These are phyloP conservation scores for Triangularia setosa DNA, from an alignment of 2,329 filamentous ascomycete genomes.

Conservation along the genomic window DNA sequence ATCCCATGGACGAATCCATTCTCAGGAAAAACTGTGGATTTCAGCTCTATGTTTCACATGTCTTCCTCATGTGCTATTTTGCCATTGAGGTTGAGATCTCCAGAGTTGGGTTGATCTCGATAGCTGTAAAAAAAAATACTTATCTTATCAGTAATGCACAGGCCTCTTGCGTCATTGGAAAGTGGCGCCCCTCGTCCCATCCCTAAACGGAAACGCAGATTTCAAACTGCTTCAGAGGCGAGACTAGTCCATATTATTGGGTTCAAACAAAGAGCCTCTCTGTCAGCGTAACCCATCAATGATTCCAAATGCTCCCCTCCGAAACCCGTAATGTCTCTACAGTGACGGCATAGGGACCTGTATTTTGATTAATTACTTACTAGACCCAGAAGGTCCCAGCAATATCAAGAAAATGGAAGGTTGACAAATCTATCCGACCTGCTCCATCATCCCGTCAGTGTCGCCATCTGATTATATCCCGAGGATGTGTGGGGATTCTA, in stretches of 20 bases:
- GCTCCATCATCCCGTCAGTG: not conserved
- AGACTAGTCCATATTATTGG: not conserved
- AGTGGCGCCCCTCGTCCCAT: not conserved
- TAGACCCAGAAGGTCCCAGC: not conserved
- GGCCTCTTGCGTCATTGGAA: constrained; percentile 22
- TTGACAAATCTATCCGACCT: constrained; percentile 5
- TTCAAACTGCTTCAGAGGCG: constrained; percentile 4
- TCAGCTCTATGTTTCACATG: not conserved
- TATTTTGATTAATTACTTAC: not conserved
- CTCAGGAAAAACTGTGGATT: not conserved
- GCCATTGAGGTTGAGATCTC: not conserved
- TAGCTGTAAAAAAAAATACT: no score
- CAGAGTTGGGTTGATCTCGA: not conserved
- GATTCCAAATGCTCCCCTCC: not conserved
- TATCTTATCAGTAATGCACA: constrained; percentile 3
- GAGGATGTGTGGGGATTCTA: not conserved
- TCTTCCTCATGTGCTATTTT: not conserved
- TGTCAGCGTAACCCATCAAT: not conserved
- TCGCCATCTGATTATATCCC: constrained; percentile 1
- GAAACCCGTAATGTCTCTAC: not conserved
- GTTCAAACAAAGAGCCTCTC: not conserved
- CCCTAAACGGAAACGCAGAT: constrained; percentile 10
- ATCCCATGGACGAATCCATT: not conserved
- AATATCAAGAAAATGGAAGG: not conserved
- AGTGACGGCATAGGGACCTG: not conserved